Percentiles rank a stretch among this genome's conserved stretches.
These are phyloP conservation scores for Cornus florida DNA, from an alignment of 148 eudicot genomes.

Conservation along the genomic window DNA sequence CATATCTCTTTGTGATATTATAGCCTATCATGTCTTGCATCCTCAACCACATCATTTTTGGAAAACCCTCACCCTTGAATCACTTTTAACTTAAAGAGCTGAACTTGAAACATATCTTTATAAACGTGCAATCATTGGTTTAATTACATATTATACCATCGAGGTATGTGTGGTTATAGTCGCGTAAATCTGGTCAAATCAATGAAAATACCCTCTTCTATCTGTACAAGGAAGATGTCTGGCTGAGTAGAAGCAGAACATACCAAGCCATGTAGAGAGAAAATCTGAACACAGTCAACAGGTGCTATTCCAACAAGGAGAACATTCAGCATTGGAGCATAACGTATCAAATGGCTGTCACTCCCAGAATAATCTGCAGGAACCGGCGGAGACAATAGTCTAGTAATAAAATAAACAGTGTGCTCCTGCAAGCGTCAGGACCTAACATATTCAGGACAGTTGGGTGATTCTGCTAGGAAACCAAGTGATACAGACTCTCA, in stretches of 20 bases:
- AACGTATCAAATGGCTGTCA: slow-evolving; percentile 49
- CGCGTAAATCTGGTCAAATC: not conserved
- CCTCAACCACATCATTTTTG: not conserved
- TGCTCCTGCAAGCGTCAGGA: slow-evolving; percentile 50
- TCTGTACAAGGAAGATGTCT: not conserved
- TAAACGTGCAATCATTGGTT: not conserved
- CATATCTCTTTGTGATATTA: not conserved
- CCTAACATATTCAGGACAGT: not conserved
- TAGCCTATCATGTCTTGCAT: not conserved
- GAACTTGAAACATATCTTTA: not conserved
- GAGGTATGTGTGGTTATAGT: not conserved
- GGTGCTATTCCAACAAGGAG: slow-evolving; percentile 55
- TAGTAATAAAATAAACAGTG: slow-evolving; percentile 43
- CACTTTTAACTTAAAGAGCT: not conserved
- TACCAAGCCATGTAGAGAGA: slow-evolving; percentile 72
- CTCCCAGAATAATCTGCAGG: slow-evolving; percentile 43
- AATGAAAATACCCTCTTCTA: not conserved
- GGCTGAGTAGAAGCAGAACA: not conserved
- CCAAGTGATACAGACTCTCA: not conserved
- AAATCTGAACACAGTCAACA: slow-evolving; percentile 57
- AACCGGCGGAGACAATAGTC: slow-evolving; percentile 49
- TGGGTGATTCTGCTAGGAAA: not conserved
- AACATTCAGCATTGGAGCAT: slow-evolving; percentile 58
- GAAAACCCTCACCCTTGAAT: not conserved
- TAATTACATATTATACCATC: not conserved